Evolutionary conservation across 2,329 filamentous ascomycete genomes (phyloP), one percentile per base, ranked within the genome.

Genomic region (Fusarium xyrophilum): DNA sequence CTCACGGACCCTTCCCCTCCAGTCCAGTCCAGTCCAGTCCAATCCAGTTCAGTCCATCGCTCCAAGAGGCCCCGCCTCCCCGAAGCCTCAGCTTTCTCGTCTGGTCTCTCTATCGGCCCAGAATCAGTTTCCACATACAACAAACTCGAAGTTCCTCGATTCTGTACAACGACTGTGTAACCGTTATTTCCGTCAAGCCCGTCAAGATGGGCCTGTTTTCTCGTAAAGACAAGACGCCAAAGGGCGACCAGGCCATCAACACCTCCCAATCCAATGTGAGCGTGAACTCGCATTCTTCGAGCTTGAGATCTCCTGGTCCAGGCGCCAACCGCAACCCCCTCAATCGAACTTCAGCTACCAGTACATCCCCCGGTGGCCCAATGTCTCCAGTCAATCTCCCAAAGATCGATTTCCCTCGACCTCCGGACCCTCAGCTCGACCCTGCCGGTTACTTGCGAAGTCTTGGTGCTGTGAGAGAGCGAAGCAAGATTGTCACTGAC

Each of bases 401-500:
- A 72, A 92, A 93, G 79, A 85, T 96, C 74, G 88, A 93, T 68
- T 86, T 98, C 48, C 92, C 95, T 51, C 90, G 89, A 75, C 89
- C 93, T 19, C 94, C 95, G 30, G 94, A 98, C 80, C 94, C 95
- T 74, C 86, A 90, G 66, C 84, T 95, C 72, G 93, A 98, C 77
- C 94, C 95, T 23, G 93, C 91, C 27, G 94, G 90, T 65, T 98
- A 98, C 80, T 86, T 99, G 74, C 89, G 92, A 76, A 97, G 93
- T 81, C 88, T 98, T 75, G 89, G 93, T 74, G 89, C 96, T 30
- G 93, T 99, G 28, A 87, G 96, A 67, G 93, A 97, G 74, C 84
- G 93, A 67, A 91, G 88, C 76, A 87, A 82, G 73, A 82, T 95
- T 69, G 84, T 97, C 54, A 85, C 92, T 64, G 87, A 92, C 67